Percentiles rank a stretch among this genome's conserved stretches.
Conservation (phyloP, 1,139 yeast genomes). For the Lodderomyces elongisporus region DNA sequence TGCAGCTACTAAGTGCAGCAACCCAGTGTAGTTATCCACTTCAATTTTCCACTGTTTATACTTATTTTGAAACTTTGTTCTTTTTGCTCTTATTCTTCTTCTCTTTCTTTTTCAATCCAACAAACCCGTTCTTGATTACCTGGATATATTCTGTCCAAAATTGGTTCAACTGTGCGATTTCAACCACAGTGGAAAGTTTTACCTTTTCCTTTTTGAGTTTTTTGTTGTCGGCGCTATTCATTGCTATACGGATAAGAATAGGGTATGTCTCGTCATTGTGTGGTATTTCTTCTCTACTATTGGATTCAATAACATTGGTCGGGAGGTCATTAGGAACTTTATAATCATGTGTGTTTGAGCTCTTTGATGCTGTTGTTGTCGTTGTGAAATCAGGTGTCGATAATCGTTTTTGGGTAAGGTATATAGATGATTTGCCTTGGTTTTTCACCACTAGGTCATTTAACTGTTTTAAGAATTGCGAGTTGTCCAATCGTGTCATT, state of each 20-base stretch:
- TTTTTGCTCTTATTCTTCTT: slow-evolving; percentile 47
- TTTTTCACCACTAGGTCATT: slow-evolving; percentile 24
- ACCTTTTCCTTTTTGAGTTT: slow-evolving; percentile 36
- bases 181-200: slow-evolving; percentile 64
- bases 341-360: not conserved
- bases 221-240: slow-evolving; percentile 46
- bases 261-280: slow-evolving; percentile 33
- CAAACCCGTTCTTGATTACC: slow-evolving; percentile 52
- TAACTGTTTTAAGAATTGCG: slow-evolving; percentile 33
- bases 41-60: not conserved
- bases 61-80: slow-evolving; percentile 7
- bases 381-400: too few species aligned
- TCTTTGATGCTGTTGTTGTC: too few species aligned
- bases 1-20: too few species aligned
- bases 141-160: slow-evolving; percentile 71
- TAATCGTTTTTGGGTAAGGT: slow-evolving; percentile 41
- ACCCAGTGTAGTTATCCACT: too few species aligned
- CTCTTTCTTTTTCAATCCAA: slow-evolving; percentile 49
- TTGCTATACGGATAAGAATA: slow-evolving; percentile 47
- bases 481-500: slow-evolving; percentile 39
- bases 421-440: slow-evolving; percentile 38
- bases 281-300: slow-evolving; percentile 1
- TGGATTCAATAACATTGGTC: slow-evolving; percentile 26
- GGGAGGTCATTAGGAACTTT: slow-evolving; percentile 24
- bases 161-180: slow-evolving; percentile 47